phyloP scores from a whole-genome alignment of 495 filamentous ascomycete species.

The Pyrenopolyporus hunteri region DNA sequence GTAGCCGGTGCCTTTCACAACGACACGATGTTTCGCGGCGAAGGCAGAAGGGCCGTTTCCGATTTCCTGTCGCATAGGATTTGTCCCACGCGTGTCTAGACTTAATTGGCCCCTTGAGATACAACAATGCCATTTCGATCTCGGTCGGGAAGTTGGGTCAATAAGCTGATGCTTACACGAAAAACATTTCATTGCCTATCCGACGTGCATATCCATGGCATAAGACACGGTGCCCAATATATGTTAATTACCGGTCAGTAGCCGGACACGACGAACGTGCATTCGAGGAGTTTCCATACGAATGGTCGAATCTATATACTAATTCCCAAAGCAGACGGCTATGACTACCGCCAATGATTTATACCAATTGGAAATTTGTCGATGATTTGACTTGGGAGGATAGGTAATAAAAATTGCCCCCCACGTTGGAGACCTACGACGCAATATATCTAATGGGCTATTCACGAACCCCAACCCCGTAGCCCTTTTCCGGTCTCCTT shows the following conservation, averaged over 20 bases:
- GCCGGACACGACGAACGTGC: no score
- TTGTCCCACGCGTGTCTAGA: conserved; percentile 20
- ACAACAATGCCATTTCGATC: conserved; percentile 4
- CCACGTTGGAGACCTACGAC: not conserved
- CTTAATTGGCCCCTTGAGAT: conserved; percentile 10
- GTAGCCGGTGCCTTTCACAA: conserved; percentile 53
- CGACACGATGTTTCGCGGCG: conserved; percentile 50
- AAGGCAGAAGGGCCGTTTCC: conserved; percentile 51
- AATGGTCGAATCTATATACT: no score
- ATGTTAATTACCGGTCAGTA: no score
- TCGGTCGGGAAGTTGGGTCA: not conserved
- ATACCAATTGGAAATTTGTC: no score
- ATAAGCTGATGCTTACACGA: not conserved
- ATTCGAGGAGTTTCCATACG: no score
- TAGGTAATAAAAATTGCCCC: no score
- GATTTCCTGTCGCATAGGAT: conserved; percentile 39
- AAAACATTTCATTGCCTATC: no score
- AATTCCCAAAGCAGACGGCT: no score
- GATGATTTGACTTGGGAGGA: no score
- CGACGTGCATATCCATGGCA: no score
- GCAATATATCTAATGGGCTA: not conserved
- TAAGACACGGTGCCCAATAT: no score
- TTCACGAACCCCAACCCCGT: not conserved
- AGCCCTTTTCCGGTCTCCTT: not conserved
- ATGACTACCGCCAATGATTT: no score